Conservation (phyloP, 192 early-diverging fungal species). For the Coemansia umbellata region DNA sequence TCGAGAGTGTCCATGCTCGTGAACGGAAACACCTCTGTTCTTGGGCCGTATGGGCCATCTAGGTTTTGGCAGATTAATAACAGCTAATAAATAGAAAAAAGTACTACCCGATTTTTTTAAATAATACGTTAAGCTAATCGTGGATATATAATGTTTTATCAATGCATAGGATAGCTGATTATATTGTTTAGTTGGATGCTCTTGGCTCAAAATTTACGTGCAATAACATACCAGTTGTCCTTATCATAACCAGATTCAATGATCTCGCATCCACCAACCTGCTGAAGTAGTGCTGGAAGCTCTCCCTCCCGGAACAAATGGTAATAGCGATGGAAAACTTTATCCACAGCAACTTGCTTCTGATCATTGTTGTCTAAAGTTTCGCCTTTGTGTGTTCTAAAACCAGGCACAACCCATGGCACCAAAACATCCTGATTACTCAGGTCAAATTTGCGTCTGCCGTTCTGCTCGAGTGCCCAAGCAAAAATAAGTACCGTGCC, state of each 20-base stretch:
- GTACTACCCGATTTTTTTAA: background rate
- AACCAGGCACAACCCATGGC: slow-evolving; percentile 76
- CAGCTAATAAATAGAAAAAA: background rate
- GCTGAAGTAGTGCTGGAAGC: slow-evolving; percentile 64
- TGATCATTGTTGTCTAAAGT: slow-evolving; percentile 7
- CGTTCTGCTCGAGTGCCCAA: slow-evolving; percentile 92
- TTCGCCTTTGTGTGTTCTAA: slow-evolving; percentile 7
- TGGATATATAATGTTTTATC: background rate
- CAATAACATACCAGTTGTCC: slow-evolving; percentile 93
- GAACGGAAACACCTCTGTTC: too few relatives aligned
- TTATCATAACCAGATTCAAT: slow-evolving; percentile 81
- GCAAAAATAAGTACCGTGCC: slow-evolving; percentile 83
- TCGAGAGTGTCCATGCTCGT: too few relatives aligned
- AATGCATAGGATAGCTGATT: background rate
- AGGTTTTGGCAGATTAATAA: too few relatives aligned
- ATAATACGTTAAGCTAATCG: background rate
- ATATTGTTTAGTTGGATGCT: background rate
- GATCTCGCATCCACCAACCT: slow-evolving; percentile 54
- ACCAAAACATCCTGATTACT: slow-evolving; percentile 88
- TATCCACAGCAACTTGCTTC: background rate
- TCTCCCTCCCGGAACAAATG: slow-evolving; percentile 88
- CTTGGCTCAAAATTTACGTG: slow-evolving; percentile 10
- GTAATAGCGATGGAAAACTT: slow-evolving; percentile 77
- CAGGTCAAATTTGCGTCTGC: slow-evolving; percentile 74
- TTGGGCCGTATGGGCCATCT: too few relatives aligned